These are phyloP conservation scores for Inonotus obliquus DNA, from an alignment of 1,284 basidiomycete genomes.

Conservation along the genomic window DNA sequence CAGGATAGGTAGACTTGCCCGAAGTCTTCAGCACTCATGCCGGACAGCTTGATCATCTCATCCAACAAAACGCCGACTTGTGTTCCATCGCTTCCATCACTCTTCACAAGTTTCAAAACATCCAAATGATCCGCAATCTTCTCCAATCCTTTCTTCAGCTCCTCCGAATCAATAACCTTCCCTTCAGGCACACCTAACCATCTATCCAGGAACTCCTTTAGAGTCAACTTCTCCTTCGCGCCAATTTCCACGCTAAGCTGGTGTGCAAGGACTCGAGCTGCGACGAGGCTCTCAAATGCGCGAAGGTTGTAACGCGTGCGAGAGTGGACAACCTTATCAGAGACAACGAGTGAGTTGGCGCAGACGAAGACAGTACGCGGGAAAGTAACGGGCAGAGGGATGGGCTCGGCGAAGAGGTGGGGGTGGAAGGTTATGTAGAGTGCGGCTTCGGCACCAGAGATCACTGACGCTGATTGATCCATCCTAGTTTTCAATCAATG, in stretches of 20 bases:
- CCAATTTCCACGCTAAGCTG: constrained; percentile 44
- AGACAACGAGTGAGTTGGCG: constrained; percentile 82
- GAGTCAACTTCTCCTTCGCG: constrained; percentile 38
- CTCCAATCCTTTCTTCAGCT: constrained; percentile 45
- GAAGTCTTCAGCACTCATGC: constrained; percentile 54
- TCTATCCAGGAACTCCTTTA: constrained; percentile 43
- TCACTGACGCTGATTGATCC: constrained; percentile 83
- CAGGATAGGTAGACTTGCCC: constrained; percentile 66
- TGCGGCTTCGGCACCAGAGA: constrained; percentile 63
- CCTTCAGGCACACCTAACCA: constrained; percentile 42
- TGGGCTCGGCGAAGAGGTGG: constrained; percentile 57
- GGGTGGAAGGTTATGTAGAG: constrained; percentile 83
- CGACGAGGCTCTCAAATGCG: constrained; percentile 81
- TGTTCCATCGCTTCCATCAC: constrained; percentile 22
- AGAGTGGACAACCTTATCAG: constrained; percentile 74
- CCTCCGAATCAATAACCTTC: constrained; percentile 34
- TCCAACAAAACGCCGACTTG: constrained; percentile 60
- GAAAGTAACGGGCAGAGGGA: constrained; percentile 49
- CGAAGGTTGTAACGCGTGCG: constrained; percentile 82
- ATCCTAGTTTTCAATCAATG: constrained; percentile 45
- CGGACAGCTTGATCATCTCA: constrained; percentile 67
- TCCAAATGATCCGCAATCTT: constrained; percentile 47
- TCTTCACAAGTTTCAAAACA: constrained; percentile 40
- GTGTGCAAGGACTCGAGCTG: constrained; percentile 66
- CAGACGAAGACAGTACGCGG: constrained; percentile 64